phyloP scores from a whole-genome alignment of 805 yeast species.

The Kuraishia ogatae region DNA sequence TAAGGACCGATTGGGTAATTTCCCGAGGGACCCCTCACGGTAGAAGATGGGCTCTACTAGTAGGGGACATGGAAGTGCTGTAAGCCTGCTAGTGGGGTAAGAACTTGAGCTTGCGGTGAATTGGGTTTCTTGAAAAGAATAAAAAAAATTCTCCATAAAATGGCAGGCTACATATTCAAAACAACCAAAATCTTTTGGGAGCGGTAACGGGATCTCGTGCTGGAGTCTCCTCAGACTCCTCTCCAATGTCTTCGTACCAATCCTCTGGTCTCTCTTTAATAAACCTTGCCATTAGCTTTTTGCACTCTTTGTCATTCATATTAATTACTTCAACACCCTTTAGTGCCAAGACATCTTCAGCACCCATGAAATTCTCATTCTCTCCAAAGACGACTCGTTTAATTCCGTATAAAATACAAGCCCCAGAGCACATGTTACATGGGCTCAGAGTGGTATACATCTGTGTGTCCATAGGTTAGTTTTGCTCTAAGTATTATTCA shows the following conservation, averaged over 20 bases:
- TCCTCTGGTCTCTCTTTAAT: conserved; percentile 70
- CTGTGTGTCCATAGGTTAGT: conserved; percentile 6
- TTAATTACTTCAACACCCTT: conserved; percentile 71
- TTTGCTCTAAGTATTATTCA: neutral
- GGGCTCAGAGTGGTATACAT: conserved; percentile 91
- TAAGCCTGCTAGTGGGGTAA: neutral
- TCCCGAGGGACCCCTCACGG: neutral
- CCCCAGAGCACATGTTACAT: conserved; percentile 94
- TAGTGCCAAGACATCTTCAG: conserved; percentile 60
- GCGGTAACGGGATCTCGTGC: neutral
- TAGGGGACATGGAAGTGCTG: neutral
- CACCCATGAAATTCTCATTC: conserved; percentile 74
- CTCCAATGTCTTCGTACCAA: conserved; percentile 80
- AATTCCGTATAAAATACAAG: conserved; percentile 81
- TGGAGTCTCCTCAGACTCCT: conserved; percentile 8
- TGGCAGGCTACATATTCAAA: too few species aligned
- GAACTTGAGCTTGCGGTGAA: neutral
- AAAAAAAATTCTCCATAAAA: too few species aligned
- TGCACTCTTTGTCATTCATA: conserved; percentile 51
- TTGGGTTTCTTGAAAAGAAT: too few species aligned
- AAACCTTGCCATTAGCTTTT: conserved; percentile 66
- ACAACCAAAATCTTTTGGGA: neutral
- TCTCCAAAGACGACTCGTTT: conserved; percentile 87
- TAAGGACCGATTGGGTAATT: neutral
- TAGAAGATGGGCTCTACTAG: neutral